Evolutionary conservation across 2,329 filamentous ascomycete species (phyloP), one percentile per base, ranked within the genome.

Genomic region (Diaporthe velutina): DNA sequence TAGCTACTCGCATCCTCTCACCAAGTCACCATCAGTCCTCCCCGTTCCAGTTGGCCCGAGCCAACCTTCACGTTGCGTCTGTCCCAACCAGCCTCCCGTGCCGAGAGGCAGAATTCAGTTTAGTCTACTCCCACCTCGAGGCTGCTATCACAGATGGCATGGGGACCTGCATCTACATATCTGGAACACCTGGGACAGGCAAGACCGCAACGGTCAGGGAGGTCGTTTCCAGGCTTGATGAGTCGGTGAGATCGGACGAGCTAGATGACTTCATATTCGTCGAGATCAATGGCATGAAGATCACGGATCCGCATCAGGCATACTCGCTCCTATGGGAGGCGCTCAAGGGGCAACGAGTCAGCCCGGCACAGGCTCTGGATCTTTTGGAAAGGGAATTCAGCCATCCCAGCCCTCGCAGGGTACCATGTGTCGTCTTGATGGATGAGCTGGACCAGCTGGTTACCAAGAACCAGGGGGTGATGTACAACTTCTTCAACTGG

Each of bases 401-500:
- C 74, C 93, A 96, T 75, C 97, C 97, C 0, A 97, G 93, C 75
- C 97, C 97, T 33, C 91, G 97, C 68, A 91, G 97, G 76, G 95
- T 98, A 8, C 97, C 97, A 1, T 98, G 96, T 81, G 97, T 99
- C 19, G 97, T 99, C 2, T 86, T 99, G 68, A 99, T 99, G 97
- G 97, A 99, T 80, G 97, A 99, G 84, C 89, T 99, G 64, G 97
- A 99, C 82, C 97, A 99, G 84, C 90, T 99, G 10, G 97, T 99
- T 7, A 99, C 97, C 17, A 97, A 96, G 81, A 98, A 98, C 80
- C 97, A 99, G 83, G 96, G 95, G n/a, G 97, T 99, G 84, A 99
- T 99, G 97, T 99, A 99, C 86, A 99, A 99, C 84, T 99, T 99
- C 84, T 99, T 99, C 90, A 99, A 99, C 81, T 99, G 97, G 97